phyloP scores from a whole-genome alignment of 352 stramenopile genomes.

The Phytophthora rubi region DNA sequence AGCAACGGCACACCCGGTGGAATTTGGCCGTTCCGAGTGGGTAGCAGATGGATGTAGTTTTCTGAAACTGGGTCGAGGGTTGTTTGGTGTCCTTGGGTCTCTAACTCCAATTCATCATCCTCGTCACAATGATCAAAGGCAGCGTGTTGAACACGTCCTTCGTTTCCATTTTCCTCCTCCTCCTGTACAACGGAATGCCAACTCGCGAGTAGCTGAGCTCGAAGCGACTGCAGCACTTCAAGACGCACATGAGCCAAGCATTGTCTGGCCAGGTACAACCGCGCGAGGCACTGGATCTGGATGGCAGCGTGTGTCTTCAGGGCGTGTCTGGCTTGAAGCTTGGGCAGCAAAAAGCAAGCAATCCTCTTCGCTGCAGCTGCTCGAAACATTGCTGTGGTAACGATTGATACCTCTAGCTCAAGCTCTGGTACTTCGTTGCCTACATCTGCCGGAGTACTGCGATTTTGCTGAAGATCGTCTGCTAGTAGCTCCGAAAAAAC shows the following conservation, averaged over 20 bases:
- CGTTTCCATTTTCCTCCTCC: background rate
- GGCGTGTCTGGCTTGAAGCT: slow-evolving; percentile 7
- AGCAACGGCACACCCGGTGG: slow-evolving; percentile 32
- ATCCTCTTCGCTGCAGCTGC: slow-evolving; percentile 15
- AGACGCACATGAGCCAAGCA: slow-evolving; percentile 6
- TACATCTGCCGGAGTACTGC: background rate
- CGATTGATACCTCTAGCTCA: background rate
- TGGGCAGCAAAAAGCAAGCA: slow-evolving; percentile 15
- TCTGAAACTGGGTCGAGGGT: slow-evolving; percentile 2
- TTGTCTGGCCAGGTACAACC: slow-evolving; percentile 20
- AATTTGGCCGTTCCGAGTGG: slow-evolving; percentile 34
- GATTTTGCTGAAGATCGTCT: background rate
- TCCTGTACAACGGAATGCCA: slow-evolving; percentile 8
- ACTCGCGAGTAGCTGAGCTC: slow-evolving; percentile 18
- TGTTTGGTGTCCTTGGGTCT: slow-evolving; percentile 1
- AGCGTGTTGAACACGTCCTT: background rate
- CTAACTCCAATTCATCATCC: slow-evolving; percentile 16
- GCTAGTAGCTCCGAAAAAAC: background rate
- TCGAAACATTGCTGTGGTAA: background rate
- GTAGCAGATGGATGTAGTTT: slow-evolving; percentile 28
- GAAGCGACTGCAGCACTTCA: slow-evolving; percentile 15
- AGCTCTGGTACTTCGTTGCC: background rate
- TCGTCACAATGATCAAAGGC: slow-evolving; percentile 9
- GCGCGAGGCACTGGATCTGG: slow-evolving; percentile 26
- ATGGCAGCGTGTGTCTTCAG: slow-evolving; percentile 10